Base-by-base conservation (phyloP, 306 rosid genomes). In the Begonia masoniana region DNA sequence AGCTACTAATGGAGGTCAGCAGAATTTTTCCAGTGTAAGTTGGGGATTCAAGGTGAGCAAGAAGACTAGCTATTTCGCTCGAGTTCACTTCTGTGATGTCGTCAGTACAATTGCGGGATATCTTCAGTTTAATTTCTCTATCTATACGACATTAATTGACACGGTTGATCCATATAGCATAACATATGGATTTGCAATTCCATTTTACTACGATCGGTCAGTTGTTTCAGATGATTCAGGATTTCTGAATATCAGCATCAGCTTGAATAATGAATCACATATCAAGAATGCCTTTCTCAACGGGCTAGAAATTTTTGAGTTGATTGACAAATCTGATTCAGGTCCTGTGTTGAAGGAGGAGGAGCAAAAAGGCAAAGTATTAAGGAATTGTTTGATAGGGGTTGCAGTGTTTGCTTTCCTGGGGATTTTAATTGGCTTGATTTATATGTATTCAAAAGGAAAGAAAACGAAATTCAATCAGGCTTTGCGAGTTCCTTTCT, bases 31-130 rank as follows among this genome's bases (percentile, higher is more conserved):
- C 10, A 51, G 21, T 5, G 5, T 60, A 16, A 60, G 56, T 17
- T 60, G 64, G 64, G 42, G 21, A 16, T 51, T 60, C 46, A 50
- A 60, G 4, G 57, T 60, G 14, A 50, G 45, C 41, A 60, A 60
- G 64, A 51, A 21, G 23, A 17, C 57, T 15, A 51, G n/a, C 26
- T 50, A 60, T 24, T 60, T 50, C 23, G 11, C 48, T 39, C 56
- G 41, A 1, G 1, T 60, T 8, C 57, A 50, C 17, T 60, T 13
- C 7, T 60, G 64, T 52, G 57, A 60, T 13, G 12, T 60, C n/a
- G 10, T 50, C 8, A 10, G 15, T 8, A 13, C 10, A 6, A 4
- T 0, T 0, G 23, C 10, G 10, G 21, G 56, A 2, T 1, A 19
- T 17, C 21, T 50, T 26, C 41, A 10, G 1, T 60, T 60, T 15